phyloP scores from a whole-genome alignment of 495 filamentous ascomycete genomes.

The Letharia lupina region DNA sequence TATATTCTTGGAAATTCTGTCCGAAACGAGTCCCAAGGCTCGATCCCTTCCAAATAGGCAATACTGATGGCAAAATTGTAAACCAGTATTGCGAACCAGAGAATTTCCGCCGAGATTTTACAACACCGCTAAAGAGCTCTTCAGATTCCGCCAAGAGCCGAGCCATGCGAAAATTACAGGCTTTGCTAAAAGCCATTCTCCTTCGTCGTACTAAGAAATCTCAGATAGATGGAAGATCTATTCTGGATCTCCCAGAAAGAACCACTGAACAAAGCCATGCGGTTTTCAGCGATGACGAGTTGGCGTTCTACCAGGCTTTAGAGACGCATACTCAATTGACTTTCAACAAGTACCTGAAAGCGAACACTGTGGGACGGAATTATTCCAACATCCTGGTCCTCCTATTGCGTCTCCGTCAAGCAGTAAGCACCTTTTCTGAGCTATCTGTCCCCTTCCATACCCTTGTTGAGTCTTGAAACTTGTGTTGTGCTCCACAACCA shows the following conservation, averaged over 20 bases:
- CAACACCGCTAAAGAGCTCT: constrained; percentile 43
- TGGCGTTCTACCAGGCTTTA: constrained; percentile 61
- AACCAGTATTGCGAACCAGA: constrained; percentile 64
- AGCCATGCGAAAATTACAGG: constrained; percentile 66
- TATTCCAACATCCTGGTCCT: constrained; percentile 82
- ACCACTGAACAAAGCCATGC: constrained; percentile 56
- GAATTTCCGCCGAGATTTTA: constrained; percentile 51
- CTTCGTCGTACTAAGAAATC: constrained; percentile 80
- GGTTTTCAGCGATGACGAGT: constrained; percentile 67
- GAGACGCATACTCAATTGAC: constrained; percentile 56
- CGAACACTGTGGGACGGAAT: constrained; percentile 63
- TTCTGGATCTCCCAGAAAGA: constrained; percentile 65
- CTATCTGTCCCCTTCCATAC: background rate
- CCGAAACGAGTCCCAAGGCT: background rate
- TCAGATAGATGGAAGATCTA: constrained; percentile 75
- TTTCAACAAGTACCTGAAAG: constrained; percentile 71
- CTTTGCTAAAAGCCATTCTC: constrained; percentile 74
- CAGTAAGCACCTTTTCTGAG: constrained; percentile 24
- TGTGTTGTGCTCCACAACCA: background rate
- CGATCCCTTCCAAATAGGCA: background rate
- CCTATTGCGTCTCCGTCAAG: constrained; percentile 82
- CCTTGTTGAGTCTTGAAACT: background rate
- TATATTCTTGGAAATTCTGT: background rate
- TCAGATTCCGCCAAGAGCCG: constrained; percentile 29
- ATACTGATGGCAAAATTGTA: background rate